Conservation (phyloP, 148 eudicot species). For the Gaultheria prostrata region DNA sequence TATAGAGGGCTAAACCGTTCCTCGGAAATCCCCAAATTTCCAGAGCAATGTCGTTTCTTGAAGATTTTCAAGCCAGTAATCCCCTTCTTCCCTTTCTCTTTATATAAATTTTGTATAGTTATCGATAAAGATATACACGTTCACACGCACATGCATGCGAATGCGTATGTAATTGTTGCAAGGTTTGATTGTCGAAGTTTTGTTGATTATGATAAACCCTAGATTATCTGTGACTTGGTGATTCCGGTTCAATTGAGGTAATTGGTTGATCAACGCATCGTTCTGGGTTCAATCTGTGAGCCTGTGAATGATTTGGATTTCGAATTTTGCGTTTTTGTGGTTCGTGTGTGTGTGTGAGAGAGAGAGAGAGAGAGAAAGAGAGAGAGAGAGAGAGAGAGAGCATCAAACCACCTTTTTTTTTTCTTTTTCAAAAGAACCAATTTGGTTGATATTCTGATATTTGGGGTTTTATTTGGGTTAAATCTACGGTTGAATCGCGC, state of each 20-base stretch:
- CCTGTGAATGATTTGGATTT: not conserved
- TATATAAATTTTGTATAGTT: not conserved
- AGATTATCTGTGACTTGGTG: not conserved
- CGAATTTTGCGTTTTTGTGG: not conserved
- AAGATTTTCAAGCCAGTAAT: conserved; percentile 55
- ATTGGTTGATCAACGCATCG: not conserved
- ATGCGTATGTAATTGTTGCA: not conserved
- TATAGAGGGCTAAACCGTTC: conserved; percentile 5
- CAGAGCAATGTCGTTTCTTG: conserved; percentile 39
- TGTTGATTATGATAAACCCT: not conserved
- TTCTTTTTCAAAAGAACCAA: too few species aligned
- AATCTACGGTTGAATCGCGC: too few species aligned
- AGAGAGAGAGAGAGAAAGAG: too few species aligned
- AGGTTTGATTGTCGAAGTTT: not conserved
- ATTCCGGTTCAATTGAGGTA: not conserved
- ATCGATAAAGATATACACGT: not conserved
- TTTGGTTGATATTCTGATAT: not conserved
- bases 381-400: too few species aligned
- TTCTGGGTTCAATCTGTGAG: not conserved
- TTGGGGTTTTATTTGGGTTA: not conserved
- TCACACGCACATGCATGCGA: not conserved
- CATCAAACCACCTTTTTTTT: too few species aligned
- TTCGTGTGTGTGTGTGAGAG: not conserved
- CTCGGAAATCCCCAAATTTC: not conserved
- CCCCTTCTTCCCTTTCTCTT: conserved; percentile 6